Percentiles rank a stretch among this genome's conserved stretches.
Evolutionary conservation across 495 filamentous ascomycete genomes (phyloP).

Genomic region (Aspergillus steynii): DNA sequence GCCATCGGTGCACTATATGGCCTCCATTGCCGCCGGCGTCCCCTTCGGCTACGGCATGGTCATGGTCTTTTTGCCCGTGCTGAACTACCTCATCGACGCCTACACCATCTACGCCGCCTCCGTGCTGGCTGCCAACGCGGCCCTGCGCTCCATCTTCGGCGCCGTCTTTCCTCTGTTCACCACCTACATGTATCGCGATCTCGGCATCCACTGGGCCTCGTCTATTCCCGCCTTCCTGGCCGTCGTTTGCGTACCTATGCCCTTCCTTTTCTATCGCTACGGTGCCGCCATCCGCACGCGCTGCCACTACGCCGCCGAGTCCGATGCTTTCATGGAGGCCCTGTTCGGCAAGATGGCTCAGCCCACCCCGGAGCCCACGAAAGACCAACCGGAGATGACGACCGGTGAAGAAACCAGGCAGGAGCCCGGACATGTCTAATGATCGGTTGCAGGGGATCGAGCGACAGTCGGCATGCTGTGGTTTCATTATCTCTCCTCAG

Average conservation of each 20-base stretch:
- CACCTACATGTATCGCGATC: not conserved
- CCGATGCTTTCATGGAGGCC: not conserved
- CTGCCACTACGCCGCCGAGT: not conserved
- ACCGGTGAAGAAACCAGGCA: too few relatives aligned
- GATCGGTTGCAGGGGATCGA: too few relatives aligned
- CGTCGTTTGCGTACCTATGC: not conserved
- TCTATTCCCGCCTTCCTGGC: not conserved
- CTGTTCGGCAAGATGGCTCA: too few relatives aligned
- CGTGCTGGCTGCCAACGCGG: not conserved
- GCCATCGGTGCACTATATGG: slow-evolving; percentile 1
- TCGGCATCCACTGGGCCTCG: not conserved
- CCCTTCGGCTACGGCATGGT: slow-evolving; percentile 1
- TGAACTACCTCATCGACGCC: slow-evolving; percentile 2
- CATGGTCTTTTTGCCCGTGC: not conserved
- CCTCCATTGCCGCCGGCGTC: not conserved
- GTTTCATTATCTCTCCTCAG: too few relatives aligned
- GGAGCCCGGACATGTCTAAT: too few relatives aligned
- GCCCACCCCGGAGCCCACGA: too few relatives aligned
- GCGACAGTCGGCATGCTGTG: too few relatives aligned
- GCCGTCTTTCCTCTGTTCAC: not conserved
- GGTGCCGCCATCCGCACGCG: not conserved
- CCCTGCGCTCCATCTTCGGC: not conserved
- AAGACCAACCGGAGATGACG: too few relatives aligned
- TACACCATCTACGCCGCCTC: slow-evolving; percentile 31
- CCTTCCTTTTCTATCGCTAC: not conserved